Percentiles rank a stretch among this genome's conserved stretches.
phyloP scores from a whole-genome alignment of 148 eudicot genomes.

The Camellia granthamiana region DNA sequence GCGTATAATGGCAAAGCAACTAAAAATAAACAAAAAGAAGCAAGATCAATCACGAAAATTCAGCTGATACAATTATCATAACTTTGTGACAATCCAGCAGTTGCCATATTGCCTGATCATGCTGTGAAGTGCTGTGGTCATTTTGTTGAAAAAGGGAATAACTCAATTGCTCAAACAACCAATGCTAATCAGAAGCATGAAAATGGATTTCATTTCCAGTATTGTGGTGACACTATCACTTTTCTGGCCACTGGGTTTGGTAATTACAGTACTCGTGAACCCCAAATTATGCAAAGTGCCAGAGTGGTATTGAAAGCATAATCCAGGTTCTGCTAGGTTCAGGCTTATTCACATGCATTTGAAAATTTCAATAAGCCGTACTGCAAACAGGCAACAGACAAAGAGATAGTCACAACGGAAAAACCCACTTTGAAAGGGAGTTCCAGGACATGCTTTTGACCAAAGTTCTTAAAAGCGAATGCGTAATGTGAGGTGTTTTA shows the following conservation, averaged over 20 bases:
- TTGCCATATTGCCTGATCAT: background rate
- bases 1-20: background rate
- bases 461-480: no score
- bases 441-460: background rate
- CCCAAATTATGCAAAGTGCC: background rate
- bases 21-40: background rate
- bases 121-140: conserved; percentile 6
- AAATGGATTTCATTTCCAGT: background rate
- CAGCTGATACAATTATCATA: background rate
- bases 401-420: background rate
- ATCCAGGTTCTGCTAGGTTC: background rate
- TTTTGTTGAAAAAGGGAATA: background rate
- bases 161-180: background rate
- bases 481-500: no score
- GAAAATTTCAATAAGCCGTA: background rate
- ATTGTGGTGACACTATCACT: background rate
- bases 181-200: background rate
- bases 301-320: background rate
- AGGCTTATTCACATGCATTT: background rate
- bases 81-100: background rate
- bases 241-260: background rate
- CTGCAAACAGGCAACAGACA: background rate
- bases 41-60: background rate
- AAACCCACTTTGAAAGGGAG: background rate
- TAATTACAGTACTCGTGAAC: background rate